These are phyloP conservation scores for Colletotrichum sp. DNA, from an alignment of 2,329 filamentous ascomycete genomes.

Conservation along the genomic window DNA sequence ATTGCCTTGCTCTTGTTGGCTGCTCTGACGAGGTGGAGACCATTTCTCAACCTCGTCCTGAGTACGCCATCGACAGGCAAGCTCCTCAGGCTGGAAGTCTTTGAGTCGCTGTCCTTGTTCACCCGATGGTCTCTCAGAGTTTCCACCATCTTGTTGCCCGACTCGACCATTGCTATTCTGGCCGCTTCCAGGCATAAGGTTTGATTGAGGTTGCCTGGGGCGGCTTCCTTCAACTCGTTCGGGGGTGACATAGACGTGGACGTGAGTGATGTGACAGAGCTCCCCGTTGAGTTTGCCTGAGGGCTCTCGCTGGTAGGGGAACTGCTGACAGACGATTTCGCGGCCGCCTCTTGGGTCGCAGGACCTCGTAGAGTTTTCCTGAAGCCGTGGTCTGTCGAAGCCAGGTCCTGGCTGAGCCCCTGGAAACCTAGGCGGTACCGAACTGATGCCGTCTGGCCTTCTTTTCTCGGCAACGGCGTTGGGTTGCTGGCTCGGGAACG, in stretches of 20 bases:
- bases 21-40: background rate
- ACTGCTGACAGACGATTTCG: conserved; percentile 1
- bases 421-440: background rate
- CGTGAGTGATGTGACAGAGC: conserved; percentile 8
- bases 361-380: background rate
- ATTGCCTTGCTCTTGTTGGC: background rate
- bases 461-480: background rate
- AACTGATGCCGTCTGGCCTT: background rate
- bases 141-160: conserved; percentile 14
- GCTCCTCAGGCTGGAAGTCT: background rate
- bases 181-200: background rate
- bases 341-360: conserved; percentile 6
- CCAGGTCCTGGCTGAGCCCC: background rate
- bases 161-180: background rate
- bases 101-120: background rate
- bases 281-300: background rate
- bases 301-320: background rate
- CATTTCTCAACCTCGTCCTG: background rate
- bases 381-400: background rate
- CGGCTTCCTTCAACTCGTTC: background rate
- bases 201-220: background rate
- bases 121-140: background rate
- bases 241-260: conserved; percentile 16
- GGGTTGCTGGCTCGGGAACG: background rate
- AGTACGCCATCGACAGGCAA: background rate